Conservation (phyloP, 2,329 filamentous ascomycete species). For the Aureobasidium sp. region DNA sequence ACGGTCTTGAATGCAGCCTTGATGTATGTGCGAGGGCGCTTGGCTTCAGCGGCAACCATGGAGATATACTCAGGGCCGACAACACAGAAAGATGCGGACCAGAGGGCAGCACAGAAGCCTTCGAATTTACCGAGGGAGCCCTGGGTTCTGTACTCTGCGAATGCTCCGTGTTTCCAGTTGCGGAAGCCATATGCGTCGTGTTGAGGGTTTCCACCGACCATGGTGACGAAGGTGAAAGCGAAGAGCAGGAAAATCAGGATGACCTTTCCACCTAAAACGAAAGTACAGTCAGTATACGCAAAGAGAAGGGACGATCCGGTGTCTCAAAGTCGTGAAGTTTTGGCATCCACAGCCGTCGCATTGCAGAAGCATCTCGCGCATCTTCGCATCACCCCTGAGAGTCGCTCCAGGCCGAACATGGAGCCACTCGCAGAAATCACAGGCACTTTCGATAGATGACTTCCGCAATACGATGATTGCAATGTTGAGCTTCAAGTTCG, state of each 20-base stretch:
- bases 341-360: too few relatives aligned
- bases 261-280: constrained; percentile 26
- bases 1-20: constrained; percentile 42
- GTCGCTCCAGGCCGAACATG: too few relatives aligned
- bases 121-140: constrained; percentile 15
- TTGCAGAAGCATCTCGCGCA: too few relatives aligned
- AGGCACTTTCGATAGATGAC: too few relatives aligned
- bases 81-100: constrained; percentile 36
- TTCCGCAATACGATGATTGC: too few relatives aligned
- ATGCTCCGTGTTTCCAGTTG: constrained; percentile 27
- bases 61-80: constrained; percentile 41
- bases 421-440: too few relatives aligned
- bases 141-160: constrained; percentile 20
- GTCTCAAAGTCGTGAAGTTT: constrained; percentile 25
- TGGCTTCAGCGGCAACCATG: constrained; percentile 42
- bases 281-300: too few relatives aligned
- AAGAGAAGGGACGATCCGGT: background rate
- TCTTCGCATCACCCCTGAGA: too few relatives aligned
- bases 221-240: constrained; percentile 20
- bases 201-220: constrained; percentile 25
- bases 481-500: too few relatives aligned
- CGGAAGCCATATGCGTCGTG: constrained; percentile 34
- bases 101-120: constrained; percentile 27
- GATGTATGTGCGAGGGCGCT: constrained; percentile 36
- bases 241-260: constrained; percentile 32